Evolutionary conservation across 441 rosid genomes (phyloP).

Genomic region (Aquilaria agallochum): DNA sequence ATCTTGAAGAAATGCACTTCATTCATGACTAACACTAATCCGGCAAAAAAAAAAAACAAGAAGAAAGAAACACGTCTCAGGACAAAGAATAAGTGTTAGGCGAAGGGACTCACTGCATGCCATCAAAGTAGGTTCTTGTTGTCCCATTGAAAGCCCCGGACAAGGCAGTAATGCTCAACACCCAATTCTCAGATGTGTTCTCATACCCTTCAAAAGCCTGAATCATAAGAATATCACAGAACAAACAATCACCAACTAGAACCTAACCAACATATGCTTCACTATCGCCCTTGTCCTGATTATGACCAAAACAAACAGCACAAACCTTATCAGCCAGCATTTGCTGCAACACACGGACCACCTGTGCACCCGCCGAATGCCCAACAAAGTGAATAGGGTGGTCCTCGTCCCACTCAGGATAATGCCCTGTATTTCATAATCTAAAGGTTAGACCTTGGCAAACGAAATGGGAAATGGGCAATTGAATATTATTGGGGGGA

Average conservation of each 20-base stretch:
- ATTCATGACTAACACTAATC: not conserved
- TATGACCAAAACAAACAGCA: slow-evolving; percentile 2
- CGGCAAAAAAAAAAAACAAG: not conserved
- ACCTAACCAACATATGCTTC: not conserved
- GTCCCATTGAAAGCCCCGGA: slow-evolving; percentile 98
- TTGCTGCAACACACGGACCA: slow-evolving; percentile 89
- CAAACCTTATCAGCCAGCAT: slow-evolving; percentile 95
- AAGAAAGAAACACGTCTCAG: not conserved
- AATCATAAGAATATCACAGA: slow-evolving; percentile 15
- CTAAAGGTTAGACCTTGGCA: slow-evolving; percentile 5
- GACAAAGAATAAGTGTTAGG: slow-evolving; percentile 2
- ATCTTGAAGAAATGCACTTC: not conserved
- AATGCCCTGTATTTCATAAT: slow-evolving; percentile 50
- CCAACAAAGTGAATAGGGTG: slow-evolving; percentile 96
- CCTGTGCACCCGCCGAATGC: slow-evolving; percentile 98
- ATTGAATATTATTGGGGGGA: not conserved
- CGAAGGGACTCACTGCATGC: slow-evolving; percentile 70
- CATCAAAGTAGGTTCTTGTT: slow-evolving; percentile 92
- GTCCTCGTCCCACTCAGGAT: slow-evolving; percentile 90
- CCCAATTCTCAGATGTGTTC: slow-evolving; percentile 84
- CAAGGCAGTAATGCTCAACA: slow-evolving; percentile 79
- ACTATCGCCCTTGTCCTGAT: not conserved
- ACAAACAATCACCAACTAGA: slow-evolving; percentile 7
- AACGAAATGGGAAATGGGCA: not conserved
- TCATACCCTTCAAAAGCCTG: slow-evolving; percentile 85